Evolutionary conservation across 805 yeast species (phyloP), one percentile per base, ranked within the genome.

Genomic region (Kazachstania psychrophila): DNA sequence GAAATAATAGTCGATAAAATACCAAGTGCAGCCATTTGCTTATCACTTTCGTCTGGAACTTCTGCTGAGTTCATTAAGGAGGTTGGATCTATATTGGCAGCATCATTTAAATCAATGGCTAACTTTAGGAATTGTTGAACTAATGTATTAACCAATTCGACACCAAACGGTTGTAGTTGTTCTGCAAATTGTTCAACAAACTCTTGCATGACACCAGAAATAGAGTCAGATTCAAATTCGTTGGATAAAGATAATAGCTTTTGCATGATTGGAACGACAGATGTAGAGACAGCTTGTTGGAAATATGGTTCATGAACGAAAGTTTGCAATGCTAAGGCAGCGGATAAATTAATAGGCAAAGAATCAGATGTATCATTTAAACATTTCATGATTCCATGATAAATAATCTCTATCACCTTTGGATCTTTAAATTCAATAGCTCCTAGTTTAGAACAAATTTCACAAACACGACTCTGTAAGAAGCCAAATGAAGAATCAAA

Each of bases 181-280:
- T 79, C 83, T 5, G 94, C 72, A 60, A 81, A 92, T 40, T 73
- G 75, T 53, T 88, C 96, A 22, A 89, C 96, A 55, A 92, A 80
- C 50, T 88, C 96, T 65, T 89, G 97, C 80, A 89, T 86, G 6
- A 89, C 95, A 17, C 80, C 82, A 16, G 94, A 76, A 20, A 92
- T 71, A 2, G 87, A 73, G 53, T 92, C 98, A 40, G 81, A 77
- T 51, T 89, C 98, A 45, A 88, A 75, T 40, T 78, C 77, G 51
- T 84, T 79, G 4, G 94, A 78, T 31, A 89, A 62, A 8, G 70
- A 72, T 45, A 89, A 65, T 39, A 92, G 65, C 46, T 73, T 77
- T 44, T 86, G 84, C 85, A 92, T 84, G 1, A 88, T 76, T 25
- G 82, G 83, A 23, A 88, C 72, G 39, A 89, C 81, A 31, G 79